Base-by-base conservation (phyloP, 306 rosid species). In the Sophora flavescens region DNA sequence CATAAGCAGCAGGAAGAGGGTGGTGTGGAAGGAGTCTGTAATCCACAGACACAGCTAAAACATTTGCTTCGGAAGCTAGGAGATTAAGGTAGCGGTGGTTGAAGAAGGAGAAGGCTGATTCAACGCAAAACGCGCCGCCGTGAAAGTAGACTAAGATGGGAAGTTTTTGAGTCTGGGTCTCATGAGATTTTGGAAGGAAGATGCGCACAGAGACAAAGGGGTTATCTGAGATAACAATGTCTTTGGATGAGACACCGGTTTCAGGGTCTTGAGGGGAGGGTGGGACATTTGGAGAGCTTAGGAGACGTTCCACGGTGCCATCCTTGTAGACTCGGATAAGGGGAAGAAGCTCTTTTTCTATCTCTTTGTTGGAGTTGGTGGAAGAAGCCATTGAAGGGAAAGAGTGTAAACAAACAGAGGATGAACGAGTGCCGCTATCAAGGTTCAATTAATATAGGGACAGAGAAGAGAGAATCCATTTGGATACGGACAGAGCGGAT, bases 121-220 rank as follows among this genome's bases (percentile, higher is more conserved):
- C 88, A 3, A 81, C 52, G 42, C 83, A 85, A n/a, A 85, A 85
- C 1, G 63, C 88, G 0, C 88, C 83, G 2, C 76, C 88, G 1
- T 85, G 86, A 26, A 77, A 81, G 75, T 85, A 81, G 15, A 85
- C 63, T 0, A 78, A 50, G 81, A 85, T 73, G 41, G 88, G 83
- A 7, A 85, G 16, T 10, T 85, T 85, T 2, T 80, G 62, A 62
- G 8, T 39, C 0, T 38, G 12, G 3, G 14, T 14, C 3, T 38
- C 5, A n/a, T 62, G 26, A 0, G 39, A 10, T 63, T 75, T 70
- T 6, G 82, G 87, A 52, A 84, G 84, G 51, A 54, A 84, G 45
- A 84, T 16, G 2, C 87, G 68, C 7, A 84, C 82, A 3, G 84
- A 75, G 63, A 84, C 5, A 0, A 4, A 16, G 4, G 87, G 79